These are phyloP conservation scores for Telopea speciosissima DNA, from an alignment of 177 flowering plant species.

Conservation along the genomic window DNA sequence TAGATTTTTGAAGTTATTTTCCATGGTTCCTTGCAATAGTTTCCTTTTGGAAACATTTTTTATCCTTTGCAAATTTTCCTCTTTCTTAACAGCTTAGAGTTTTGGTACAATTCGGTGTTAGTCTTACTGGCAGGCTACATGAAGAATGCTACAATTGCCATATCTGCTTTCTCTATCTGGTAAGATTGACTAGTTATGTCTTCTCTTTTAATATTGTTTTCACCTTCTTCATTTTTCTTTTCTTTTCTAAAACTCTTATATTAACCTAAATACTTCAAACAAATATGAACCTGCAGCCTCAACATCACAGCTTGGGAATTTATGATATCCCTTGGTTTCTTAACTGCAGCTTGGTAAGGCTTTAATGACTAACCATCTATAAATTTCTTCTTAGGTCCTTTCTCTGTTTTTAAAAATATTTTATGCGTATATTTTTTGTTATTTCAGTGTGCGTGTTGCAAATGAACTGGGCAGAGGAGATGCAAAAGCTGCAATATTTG, in stretches of 20 bases:
- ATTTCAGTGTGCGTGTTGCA: slow-evolving; percentile 33
- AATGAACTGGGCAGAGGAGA: slow-evolving; percentile 53
- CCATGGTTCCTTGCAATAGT: neutral
- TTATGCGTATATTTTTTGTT: neutral
- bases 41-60: no score
- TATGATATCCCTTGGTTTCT: slow-evolving; percentile 52
- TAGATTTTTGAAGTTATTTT: neutral
- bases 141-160: slow-evolving; percentile 36
- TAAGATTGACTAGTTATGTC: slow-evolving; percentile 8
- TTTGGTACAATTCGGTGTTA: slow-evolving; percentile 51
- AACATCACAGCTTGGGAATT: slow-evolving; percentile 46
- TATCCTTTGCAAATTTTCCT: neutral
- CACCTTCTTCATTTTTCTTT: neutral
- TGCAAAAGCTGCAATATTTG: slow-evolving; percentile 38
- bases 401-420: neutral
- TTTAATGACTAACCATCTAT: neutral
- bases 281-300: slow-evolving; percentile 36
- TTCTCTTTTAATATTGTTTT: neutral
- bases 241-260: neutral
- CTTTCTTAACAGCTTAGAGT: slow-evolving; percentile 34
- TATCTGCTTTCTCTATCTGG: slow-evolving; percentile 68
- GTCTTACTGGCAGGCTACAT: slow-evolving; percentile 53
- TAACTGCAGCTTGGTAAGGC: slow-evolving; percentile 41
- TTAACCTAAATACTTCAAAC: neutral
- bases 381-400: neutral